These are phyloP conservation scores for Thalassiosira mediterranea DNA, from an alignment of 352 stramenopile species.

Conservation along the genomic window DNA sequence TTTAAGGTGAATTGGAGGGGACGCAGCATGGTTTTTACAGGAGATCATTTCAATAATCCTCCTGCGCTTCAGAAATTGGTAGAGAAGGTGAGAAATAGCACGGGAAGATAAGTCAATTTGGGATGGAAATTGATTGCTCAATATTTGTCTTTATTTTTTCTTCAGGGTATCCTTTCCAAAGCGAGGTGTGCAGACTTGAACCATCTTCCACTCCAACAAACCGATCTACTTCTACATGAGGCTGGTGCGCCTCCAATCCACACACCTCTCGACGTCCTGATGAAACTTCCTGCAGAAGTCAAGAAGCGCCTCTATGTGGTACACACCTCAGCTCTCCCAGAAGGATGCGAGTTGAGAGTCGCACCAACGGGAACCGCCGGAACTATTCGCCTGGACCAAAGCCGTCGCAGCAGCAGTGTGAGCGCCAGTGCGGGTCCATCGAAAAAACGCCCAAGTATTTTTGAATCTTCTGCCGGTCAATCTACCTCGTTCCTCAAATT, in stretches of 20 bases:
- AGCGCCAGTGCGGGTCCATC: background rate
- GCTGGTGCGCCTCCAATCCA: conserved; percentile 94
- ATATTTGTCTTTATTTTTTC: conserved; percentile 12
- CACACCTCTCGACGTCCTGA: conserved; percentile 92
- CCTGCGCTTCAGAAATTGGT: conserved; percentile 66
- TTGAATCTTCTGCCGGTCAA: conserved; percentile 7
- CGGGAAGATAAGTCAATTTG: no score
- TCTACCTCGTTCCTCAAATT: background rate
- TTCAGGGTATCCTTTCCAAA: conserved; percentile 88
- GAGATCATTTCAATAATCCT: conserved; percentile 95
- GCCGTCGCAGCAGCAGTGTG: conserved; percentile 5
- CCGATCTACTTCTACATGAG: conserved; percentile 92
- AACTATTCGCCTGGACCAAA: conserved; percentile 76
- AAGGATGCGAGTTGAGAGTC: conserved; percentile 84
- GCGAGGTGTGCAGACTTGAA: conserved; percentile 89
- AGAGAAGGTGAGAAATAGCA: conserved; percentile 43
- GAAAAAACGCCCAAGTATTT: conserved; percentile 43
- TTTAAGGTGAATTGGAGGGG: conserved; percentile 92
- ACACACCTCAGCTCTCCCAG: conserved; percentile 88
- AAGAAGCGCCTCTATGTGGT: conserved; percentile 93
- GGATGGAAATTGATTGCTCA: conserved; percentile 9
- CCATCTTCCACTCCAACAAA: conserved; percentile 91
- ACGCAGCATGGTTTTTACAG: conserved; percentile 94
- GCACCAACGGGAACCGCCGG: conserved; percentile 85
- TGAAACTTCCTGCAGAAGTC: conserved; percentile 88